Conservation (phyloP, 2,329 filamentous ascomycete genomes). For the Xylariaceae sp. region DNA sequence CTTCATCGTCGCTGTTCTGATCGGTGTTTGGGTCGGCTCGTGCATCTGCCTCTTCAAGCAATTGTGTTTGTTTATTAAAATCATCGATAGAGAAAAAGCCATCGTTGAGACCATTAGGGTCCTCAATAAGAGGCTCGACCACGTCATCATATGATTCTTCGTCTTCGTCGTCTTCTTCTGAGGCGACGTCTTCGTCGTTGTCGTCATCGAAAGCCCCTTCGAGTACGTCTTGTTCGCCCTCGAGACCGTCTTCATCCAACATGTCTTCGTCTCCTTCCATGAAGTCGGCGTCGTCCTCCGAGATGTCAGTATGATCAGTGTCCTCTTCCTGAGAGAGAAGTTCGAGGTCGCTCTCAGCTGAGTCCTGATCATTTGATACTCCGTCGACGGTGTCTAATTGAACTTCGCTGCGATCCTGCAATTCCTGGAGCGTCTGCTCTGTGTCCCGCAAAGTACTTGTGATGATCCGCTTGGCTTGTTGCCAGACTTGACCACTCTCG, state of each 20-base stretch:
- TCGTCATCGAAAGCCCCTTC: conserved; percentile 24
- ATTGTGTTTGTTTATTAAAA: conserved; percentile 92
- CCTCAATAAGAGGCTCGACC: conserved; percentile 57
- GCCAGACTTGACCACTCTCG: conserved; percentile 85
- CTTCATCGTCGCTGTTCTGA: conserved; percentile 75
- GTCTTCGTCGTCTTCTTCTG: conserved; percentile 38
- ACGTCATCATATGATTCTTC: conserved; percentile 44
- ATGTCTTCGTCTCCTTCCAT: conserved; percentile 31
- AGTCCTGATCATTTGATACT: conserved; percentile 30
- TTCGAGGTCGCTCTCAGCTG: conserved; percentile 33
- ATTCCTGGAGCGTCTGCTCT: conserved; percentile 40
- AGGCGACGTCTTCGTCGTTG: conserved; percentile 30
- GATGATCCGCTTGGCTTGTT: conserved; percentile 84
- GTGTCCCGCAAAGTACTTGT: conserved; percentile 48
- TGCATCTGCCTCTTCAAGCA: conserved; percentile 80
- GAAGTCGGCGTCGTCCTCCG: conserved; percentile 29
- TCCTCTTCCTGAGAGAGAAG: conserved; percentile 14
- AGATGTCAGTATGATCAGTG: conserved; percentile 20
- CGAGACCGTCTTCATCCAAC: conserved; percentile 17
- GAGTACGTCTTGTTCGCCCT: conserved; percentile 26
- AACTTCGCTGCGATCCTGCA: conserved; percentile 51
- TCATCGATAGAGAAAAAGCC: conserved; percentile 97
- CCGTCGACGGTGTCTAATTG: conserved; percentile 41
- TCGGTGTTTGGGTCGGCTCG: conserved; percentile 72
- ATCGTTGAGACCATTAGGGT: conserved; percentile 86